A percentile compares a stretch with the other conserved stretches of the same genome.
Conservation (phyloP, 306 rosid genomes). For the Sesbania bispinosa region DNA sequence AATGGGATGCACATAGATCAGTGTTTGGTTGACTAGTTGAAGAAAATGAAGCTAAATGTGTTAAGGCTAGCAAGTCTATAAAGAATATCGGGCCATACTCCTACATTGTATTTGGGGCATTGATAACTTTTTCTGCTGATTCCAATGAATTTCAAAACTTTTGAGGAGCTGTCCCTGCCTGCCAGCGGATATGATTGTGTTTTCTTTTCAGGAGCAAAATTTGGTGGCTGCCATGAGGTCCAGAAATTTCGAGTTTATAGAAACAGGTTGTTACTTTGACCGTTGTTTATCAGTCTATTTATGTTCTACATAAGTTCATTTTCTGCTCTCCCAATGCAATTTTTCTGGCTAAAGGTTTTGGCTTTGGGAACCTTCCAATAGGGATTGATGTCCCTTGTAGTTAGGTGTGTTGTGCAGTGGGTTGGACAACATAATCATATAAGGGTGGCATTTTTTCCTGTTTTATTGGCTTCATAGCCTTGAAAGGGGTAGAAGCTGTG, state of each 20-base stretch:
- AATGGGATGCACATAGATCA: not conserved
- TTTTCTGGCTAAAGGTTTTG: no score
- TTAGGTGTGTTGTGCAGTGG: slow-evolving; percentile 6
- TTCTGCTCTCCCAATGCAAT: not conserved
- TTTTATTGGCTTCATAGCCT: not conserved
- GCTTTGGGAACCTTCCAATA: no score
- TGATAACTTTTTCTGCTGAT: not conserved
- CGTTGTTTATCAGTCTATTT: not conserved
- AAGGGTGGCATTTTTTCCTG: not conserved
- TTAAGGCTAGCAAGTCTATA: not conserved
- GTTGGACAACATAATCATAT: not conserved
- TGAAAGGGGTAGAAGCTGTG: not conserved
- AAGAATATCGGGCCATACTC: not conserved
- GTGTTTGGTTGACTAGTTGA: slow-evolving; percentile 2
- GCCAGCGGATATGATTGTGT: slow-evolving; percentile 13
- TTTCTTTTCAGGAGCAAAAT: slow-evolving; percentile 70
- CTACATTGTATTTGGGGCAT: not conserved
- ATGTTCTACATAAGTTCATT: not conserved
- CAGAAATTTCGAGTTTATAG: slow-evolving; percentile 70
- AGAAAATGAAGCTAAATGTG: not conserved
- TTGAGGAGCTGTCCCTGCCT: not conserved
- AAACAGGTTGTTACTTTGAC: slow-evolving; percentile 58
- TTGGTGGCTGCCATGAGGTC: slow-evolving; percentile 76
- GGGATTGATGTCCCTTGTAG: not conserved
- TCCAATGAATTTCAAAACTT: not conserved